A percentile compares a stretch with the other conserved stretches of the same genome.
These are phyloP conservation scores for Lactuca saligna DNA, from an alignment of 129 eudicot species.

Conservation along the genomic window DNA sequence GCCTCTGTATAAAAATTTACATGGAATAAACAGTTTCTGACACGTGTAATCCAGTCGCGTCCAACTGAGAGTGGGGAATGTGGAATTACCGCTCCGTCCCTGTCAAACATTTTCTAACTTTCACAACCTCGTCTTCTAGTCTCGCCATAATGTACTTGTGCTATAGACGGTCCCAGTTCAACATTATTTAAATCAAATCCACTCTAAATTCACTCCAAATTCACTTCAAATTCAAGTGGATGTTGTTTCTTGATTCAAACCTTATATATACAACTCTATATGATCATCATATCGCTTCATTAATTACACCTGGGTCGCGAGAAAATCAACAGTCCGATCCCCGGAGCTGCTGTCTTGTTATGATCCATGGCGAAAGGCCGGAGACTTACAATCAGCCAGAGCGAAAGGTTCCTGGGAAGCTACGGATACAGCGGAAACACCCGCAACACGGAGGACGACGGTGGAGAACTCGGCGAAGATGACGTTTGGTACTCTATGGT, in stretches of 20 bases:
- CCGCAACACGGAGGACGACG: conserved; percentile 32
- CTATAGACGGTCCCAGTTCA: conserved; percentile 31
- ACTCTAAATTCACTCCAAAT: conserved; percentile 54
- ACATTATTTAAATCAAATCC: conserved; percentile 41
- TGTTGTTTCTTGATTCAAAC: not conserved
- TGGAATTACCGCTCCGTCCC: conserved; percentile 21
- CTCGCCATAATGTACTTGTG: conserved; percentile 31
- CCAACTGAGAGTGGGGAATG: not conserved
- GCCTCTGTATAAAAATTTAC: not conserved
- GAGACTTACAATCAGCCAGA: conserved; percentile 58
- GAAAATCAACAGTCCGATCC: conserved; percentile 19
- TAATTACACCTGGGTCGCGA: conserved; percentile 34
- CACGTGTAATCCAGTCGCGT: not conserved
- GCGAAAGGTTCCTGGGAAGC: conserved; percentile 67
- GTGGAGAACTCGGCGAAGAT: conserved; percentile 59
- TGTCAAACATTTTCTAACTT: conserved; percentile 11
- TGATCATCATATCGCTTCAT: conserved; percentile 8
- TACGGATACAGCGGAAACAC: conserved; percentile 30
- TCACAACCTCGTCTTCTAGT: conserved; percentile 36
- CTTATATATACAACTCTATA: conserved; percentile 50
- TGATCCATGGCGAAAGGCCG: conserved; percentile 80
- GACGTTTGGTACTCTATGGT: conserved; percentile 70
- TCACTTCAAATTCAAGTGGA: conserved; percentile 38
- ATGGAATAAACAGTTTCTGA: not conserved
- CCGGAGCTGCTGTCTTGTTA: conserved; percentile 21